Percentiles rank a stretch among this genome's conserved stretches.
Evolutionary conservation across 2,329 filamentous ascomycete species (phyloP).

Genomic region (Aspergillus versicolor): DNA sequence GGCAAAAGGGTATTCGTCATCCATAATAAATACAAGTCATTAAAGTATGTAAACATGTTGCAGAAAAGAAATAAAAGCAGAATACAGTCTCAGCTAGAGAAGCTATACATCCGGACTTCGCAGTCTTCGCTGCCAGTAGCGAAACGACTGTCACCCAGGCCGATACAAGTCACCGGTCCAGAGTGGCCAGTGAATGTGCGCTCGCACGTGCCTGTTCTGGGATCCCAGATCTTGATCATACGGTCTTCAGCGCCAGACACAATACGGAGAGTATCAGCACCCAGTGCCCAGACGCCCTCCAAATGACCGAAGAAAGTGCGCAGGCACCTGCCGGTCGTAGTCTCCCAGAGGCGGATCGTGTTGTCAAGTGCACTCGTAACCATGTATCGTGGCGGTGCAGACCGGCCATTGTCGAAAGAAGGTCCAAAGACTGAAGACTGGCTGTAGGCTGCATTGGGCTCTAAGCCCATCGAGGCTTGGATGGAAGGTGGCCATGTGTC

Average conservation of each 20-base stretch:
- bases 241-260: slow-evolving; percentile 90
- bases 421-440: slow-evolving; percentile 59
- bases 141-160: slow-evolving; percentile 83
- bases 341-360: slow-evolving; percentile 91
- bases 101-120: slow-evolving; percentile 82
- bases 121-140: slow-evolving; percentile 92
- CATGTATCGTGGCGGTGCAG: slow-evolving; percentile 83
- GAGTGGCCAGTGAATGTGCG: slow-evolving; percentile 87
- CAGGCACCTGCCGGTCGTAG: slow-evolving; percentile 74
- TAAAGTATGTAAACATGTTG: slow-evolving; percentile 1
- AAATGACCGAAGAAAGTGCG: slow-evolving; percentile 96
- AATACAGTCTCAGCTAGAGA: slow-evolving; percentile 42
- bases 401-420: slow-evolving; percentile 64
- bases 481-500: slow-evolving; percentile 28
- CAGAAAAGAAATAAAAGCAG: neutral
- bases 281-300: slow-evolving; percentile 92
- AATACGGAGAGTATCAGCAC: slow-evolving; percentile 81
- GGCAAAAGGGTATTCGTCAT: slow-evolving; percentile 13
- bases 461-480: slow-evolving; percentile 25
- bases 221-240: slow-evolving; percentile 96
- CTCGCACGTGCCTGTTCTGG: slow-evolving; percentile 85
- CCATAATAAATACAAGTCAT: slow-evolving; percentile 11
- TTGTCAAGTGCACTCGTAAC: slow-evolving; percentile 88
- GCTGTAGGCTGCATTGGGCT: slow-evolving; percentile 26
- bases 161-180: slow-evolving; percentile 90